Conservation (phyloP, 805 yeast genomes). For the Candida awuae region DNA sequence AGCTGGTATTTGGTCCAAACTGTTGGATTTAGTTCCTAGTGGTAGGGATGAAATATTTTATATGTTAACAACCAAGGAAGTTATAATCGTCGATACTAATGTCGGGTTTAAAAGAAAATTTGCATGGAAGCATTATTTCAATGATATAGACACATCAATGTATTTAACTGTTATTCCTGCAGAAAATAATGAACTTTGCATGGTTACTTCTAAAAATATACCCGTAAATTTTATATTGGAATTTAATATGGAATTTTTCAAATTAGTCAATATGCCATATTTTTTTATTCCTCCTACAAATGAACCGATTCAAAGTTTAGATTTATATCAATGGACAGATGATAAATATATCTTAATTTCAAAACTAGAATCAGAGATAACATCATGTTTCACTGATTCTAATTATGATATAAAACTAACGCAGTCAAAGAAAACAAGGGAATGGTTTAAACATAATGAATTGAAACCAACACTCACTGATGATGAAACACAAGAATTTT, state of each 20-base stretch:
- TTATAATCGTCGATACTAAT: constrained; percentile 41
- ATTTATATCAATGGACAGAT: constrained; percentile 4
- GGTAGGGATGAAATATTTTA: constrained; percentile 31
- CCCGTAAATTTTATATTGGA: constrained; percentile 26
- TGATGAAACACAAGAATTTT: not conserved
- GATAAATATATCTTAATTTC: too few species aligned
- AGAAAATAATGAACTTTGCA: constrained; percentile 17
- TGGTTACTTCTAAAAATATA: constrained; percentile 24
- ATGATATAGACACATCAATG: constrained; percentile 47
- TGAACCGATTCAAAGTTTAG: not conserved
- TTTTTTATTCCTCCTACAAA: constrained; percentile 12
- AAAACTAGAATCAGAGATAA: too few species aligned
- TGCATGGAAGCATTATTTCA: constrained; percentile 68
- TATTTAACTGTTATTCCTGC: constrained; percentile 26
- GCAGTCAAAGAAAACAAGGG: too few species aligned
- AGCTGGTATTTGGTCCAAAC: constrained; percentile 45
- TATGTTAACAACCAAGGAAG: constrained; percentile 58
- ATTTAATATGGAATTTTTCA: constrained; percentile 20
- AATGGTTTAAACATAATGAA: too few species aligned
- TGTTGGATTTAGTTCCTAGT: constrained; percentile 36
- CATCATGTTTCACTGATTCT: too few species aligned
- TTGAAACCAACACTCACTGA: not conserved
- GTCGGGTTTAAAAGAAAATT: constrained; percentile 38
- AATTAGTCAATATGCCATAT: constrained; percentile 20
- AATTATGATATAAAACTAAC: too few species aligned